Conservation (phyloP, 495 filamentous ascomycete species). For the Penicillium alfredii region DNA sequence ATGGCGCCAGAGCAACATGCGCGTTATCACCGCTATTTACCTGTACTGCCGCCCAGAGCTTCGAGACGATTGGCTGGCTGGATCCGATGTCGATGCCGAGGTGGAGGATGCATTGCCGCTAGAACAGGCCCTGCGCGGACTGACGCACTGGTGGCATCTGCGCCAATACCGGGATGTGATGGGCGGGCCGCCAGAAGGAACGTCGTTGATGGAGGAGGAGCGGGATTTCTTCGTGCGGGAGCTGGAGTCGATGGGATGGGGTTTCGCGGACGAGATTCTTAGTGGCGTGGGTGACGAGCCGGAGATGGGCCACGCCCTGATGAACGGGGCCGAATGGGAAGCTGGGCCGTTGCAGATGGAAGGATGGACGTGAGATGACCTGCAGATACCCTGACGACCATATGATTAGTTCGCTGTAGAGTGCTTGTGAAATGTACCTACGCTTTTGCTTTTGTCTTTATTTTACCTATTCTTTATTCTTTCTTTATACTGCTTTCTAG, state of each 20-base stretch:
- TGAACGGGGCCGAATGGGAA: conserved; percentile 45
- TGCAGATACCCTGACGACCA: conserved; percentile 2
- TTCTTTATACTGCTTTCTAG: no score
- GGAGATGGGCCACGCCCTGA: conserved; percentile 36
- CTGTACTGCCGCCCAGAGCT: conserved; percentile 88
- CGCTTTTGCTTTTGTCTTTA: no score
- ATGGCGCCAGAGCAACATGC: conserved; percentile 97
- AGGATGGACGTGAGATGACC: conserved; percentile 25
- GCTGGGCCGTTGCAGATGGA: conserved; percentile 41
- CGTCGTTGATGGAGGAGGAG: conserved; percentile 62
- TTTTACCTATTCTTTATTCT: no score
- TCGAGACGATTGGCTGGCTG: conserved; percentile 91
- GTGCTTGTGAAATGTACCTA: no score
- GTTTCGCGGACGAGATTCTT: conserved; percentile 32
- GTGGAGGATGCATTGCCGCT: conserved; percentile 87
- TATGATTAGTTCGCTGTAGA: no score
- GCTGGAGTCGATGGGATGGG: conserved; percentile 74
- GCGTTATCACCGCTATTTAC: conserved; percentile 95
- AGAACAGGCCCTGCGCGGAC: conserved; percentile 77
- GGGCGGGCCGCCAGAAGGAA: conserved; percentile 57
- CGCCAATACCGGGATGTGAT: conserved; percentile 73
- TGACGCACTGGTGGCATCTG: conserved; percentile 92
- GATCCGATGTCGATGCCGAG: conserved; percentile 82
- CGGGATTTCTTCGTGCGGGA: conserved; percentile 87
- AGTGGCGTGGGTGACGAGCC: conserved; percentile 38